Percentiles rank a stretch among this genome's conserved stretches.
phyloP scores from a whole-genome alignment of 2,329 filamentous ascomycete genomes.

The Thielaviopsis cerberus region DNA sequence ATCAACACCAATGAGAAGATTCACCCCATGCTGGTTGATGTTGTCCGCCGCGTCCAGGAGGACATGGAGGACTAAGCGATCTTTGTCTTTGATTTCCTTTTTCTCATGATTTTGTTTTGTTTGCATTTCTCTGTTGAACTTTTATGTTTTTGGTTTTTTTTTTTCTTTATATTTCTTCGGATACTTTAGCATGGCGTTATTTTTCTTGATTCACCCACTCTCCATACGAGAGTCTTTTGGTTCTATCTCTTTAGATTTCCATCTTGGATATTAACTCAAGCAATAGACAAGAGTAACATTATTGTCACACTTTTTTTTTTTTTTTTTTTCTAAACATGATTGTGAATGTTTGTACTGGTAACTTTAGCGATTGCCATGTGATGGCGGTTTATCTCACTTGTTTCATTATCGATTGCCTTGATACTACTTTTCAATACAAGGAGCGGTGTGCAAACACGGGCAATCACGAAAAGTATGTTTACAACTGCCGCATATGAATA shows the following conservation, averaged over 20 bases:
- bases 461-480: not conserved
- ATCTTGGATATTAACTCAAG: not conserved
- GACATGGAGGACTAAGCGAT: slow-evolving; percentile 20
- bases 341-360: not conserved
- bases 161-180: slow-evolving; percentile 1
- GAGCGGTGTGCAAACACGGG: not conserved
- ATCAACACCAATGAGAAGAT: slow-evolving; percentile 61
- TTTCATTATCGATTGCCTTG: not conserved
- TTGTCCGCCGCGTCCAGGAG: slow-evolving; percentile 73
- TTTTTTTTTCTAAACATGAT: not conserved
- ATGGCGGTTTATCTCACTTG: not conserved
- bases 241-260: not conserved
- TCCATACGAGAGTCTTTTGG: not conserved
- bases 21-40: slow-evolving; percentile 52
- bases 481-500: not conserved
- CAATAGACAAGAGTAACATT: not conserved
- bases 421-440: too few species aligned
- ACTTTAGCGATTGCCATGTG: not conserved
- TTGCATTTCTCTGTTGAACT: not conserved
- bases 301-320: not conserved
- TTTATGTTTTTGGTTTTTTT: slow-evolving; percentile 2
- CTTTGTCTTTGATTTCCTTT: not conserved
- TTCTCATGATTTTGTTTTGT: slow-evolving; percentile 7
- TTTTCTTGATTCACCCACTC: not conserved
- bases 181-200: not conserved